Evolutionary conservation across 371 early-diverging fungal species (phyloP), one percentile per base, ranked within the genome.

Genomic region (Mortierella sp.): DNA sequence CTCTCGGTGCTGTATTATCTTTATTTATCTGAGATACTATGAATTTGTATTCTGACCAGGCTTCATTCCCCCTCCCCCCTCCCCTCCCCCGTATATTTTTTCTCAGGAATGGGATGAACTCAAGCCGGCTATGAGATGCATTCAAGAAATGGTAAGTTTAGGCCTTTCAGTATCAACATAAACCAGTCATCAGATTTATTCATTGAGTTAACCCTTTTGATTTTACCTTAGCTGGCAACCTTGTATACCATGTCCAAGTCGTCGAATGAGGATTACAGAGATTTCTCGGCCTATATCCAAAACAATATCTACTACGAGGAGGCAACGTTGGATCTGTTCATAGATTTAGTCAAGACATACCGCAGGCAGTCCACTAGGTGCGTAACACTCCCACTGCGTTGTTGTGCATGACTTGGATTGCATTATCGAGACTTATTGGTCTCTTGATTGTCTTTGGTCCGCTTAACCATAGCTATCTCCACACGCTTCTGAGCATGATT

Each of bases 231-330:
- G 89, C 80, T 92, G 12, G 28, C 86, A 9, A 82, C 86, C 0
- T 57, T 91, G 15, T 69, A 83, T 21, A 80, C 66, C 5, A 92
- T 93, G 93, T 61, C 61, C 18, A 63, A 71, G 23, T 85, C 88
- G 9, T 64, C 75, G 7, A 69, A 85, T 15, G 85, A 86, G 55
- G 88, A 90, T 21, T 85, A 84, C 57, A 80, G 82, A 0, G 89
- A 90, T 9, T 83, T 86, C 0, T 86, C 93, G 7, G 88, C 87
- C 21, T 86, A 87, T 72, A 85, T 92, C 48, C 94, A 91, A 67
- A 86, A 85, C 67, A 92, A 92, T 51, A 64, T 94, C 26, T 92
- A 88, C 62, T 90, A 94, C 61, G 93, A 92, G 43, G 87, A 89
- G 23, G 76, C 86, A 0, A 85, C 87, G 0, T 69, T 92, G 9